These are phyloP conservation scores for Neonothopanus nambi DNA, from an alignment of 1,284 basidiomycete species.

Conservation along the genomic window DNA sequence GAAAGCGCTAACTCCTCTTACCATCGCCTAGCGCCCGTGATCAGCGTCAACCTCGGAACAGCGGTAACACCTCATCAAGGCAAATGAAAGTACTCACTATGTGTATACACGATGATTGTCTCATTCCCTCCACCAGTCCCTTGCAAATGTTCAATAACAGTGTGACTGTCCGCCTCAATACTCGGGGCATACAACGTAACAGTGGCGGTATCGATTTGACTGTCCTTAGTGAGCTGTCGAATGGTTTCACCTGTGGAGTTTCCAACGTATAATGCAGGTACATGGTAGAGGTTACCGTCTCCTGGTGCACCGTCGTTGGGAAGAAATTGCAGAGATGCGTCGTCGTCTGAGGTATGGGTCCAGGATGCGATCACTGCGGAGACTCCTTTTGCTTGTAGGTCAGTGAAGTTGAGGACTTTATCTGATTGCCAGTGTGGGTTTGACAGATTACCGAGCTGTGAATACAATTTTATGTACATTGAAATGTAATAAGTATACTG, in stretches of 20 bases:
- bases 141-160: constrained; percentile 26
- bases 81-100: constrained; percentile 22
- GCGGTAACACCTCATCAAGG: not conserved
- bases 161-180: constrained; percentile 20
- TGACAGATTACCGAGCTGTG: constrained; percentile 28
- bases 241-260: constrained; percentile 30
- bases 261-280: constrained; percentile 29
- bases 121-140: constrained; percentile 21
- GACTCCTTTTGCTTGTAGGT: constrained; percentile 22
- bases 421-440: constrained; percentile 31
- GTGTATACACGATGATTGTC: constrained; percentile 29
- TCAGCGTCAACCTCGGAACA: not conserved
- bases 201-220: constrained; percentile 24
- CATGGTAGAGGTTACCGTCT: constrained; percentile 24
- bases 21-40: constrained; percentile 24
- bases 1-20: too few relatives aligned
- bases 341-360: constrained; percentile 30
- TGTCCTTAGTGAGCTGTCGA: constrained; percentile 20
- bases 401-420: constrained; percentile 27
- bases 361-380: constrained; percentile 26
- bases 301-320: constrained; percentile 29
- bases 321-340: constrained; percentile 29
- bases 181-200: constrained; percentile 29
- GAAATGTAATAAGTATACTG: not conserved
- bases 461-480: too few relatives aligned